phyloP scores from a whole-genome alignment of 768 basidiomycete genomes.

The Sarcodon aspratus region DNA sequence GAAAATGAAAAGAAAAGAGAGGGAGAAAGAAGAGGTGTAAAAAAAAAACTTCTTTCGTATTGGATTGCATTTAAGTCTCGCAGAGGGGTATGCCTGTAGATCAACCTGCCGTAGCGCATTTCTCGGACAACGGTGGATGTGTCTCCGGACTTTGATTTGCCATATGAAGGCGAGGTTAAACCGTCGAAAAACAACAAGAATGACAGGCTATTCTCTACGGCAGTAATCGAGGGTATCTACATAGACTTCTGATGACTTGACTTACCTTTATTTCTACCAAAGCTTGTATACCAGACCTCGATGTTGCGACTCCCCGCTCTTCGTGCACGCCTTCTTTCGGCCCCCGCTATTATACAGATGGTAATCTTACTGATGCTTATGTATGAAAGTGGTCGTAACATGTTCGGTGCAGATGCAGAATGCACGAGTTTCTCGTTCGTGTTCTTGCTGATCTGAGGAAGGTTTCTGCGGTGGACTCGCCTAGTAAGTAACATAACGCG shows the following conservation, averaged over 20 bases:
- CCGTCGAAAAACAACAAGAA: slow-evolving; percentile 5
- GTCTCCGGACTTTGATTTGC: slow-evolving; percentile 57
- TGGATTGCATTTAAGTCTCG: not conserved
- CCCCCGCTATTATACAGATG: slow-evolving; percentile 78
- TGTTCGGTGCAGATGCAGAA: slow-evolving; percentile 36
- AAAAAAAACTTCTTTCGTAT: not conserved
- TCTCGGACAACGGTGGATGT: slow-evolving; percentile 51
- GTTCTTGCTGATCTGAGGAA: slow-evolving; percentile 75
- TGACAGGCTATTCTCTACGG: slow-evolving; percentile 69
- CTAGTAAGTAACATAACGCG: slow-evolving; percentile 47
- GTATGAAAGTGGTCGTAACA: slow-evolving; percentile 57
- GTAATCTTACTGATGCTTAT: slow-evolving; percentile 52
- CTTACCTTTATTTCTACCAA: not conserved
- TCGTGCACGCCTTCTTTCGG: slow-evolving; percentile 50
- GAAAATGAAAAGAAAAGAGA: slow-evolving; percentile 86
- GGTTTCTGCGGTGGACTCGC: slow-evolving; percentile 89
- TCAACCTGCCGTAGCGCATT: slow-evolving; percentile 21
- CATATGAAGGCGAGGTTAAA: slow-evolving; percentile 20
- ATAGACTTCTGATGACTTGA: not conserved
- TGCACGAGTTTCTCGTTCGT: slow-evolving; percentile 48
- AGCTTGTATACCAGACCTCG: slow-evolving; percentile 82
- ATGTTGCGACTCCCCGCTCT: slow-evolving; percentile 85
- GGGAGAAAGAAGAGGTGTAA: slow-evolving; percentile 32
- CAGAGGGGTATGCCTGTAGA: slow-evolving; percentile 14
- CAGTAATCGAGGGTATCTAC: slow-evolving; percentile 40